Conservation (phyloP, 2,329 filamentous ascomycete species). For the Microdochium paspali region DNA sequence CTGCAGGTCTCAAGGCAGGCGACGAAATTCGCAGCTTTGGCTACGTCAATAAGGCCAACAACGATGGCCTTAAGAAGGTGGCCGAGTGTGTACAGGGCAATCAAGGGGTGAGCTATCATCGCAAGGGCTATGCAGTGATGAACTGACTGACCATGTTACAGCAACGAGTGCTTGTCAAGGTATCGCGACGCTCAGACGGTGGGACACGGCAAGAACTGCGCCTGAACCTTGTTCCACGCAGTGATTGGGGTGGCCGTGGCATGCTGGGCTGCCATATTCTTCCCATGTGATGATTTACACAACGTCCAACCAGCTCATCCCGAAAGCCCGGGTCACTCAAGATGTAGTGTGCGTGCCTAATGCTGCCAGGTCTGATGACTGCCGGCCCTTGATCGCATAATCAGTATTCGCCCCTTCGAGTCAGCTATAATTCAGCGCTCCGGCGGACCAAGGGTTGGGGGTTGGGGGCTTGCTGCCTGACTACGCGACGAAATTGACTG, state of each 20-base stretch:
- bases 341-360: too few relatives aligned
- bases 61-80: conserved; percentile 77
- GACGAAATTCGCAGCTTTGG: conserved; percentile 83
- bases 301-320: background rate
- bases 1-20: conserved; percentile 69
- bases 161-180: conserved; percentile 62
- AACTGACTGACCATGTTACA: conserved; percentile 21
- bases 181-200: conserved; percentile 38
- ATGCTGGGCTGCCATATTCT: conserved; percentile 85
- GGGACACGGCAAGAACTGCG: conserved; percentile 47
- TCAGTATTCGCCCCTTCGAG: too few relatives aligned
- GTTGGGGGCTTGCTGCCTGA: too few relatives aligned
- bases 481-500: too few relatives aligned
- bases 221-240: conserved; percentile 64
- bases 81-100: conserved; percentile 85
- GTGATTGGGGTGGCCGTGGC: conserved; percentile 84
- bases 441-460: too few relatives aligned
- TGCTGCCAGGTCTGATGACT: too few relatives aligned
- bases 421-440: too few relatives aligned
- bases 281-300: conserved; percentile 49
- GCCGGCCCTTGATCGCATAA: too few relatives aligned
- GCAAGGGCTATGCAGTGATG: conserved; percentile 1
- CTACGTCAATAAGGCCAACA: conserved; percentile 71
- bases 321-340: too few relatives aligned
- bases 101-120: conserved; percentile 63